These are phyloP conservation scores for Sugiyamaella pinicola DNA, from an alignment of 1,139 yeast species.

Conservation along the genomic window DNA sequence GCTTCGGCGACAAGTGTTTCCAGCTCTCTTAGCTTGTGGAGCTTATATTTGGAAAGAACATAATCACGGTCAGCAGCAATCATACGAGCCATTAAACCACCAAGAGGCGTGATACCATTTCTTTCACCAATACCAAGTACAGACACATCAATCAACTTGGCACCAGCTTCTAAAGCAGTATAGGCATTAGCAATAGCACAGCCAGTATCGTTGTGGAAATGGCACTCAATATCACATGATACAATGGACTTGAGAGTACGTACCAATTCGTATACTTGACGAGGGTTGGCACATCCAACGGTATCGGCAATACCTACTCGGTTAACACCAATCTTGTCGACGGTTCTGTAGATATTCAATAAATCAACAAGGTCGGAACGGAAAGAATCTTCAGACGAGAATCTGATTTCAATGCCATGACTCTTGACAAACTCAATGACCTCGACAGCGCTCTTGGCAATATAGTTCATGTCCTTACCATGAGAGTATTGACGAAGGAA, in stretches of 20 bases:
- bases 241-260: slow-evolving; percentile 92
- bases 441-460: slow-evolving; percentile 93
- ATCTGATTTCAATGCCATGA: slow-evolving; percentile 95
- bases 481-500: slow-evolving; percentile 93
- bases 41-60: slow-evolving; percentile 90
- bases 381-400: slow-evolving; percentile 96
- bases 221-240: slow-evolving; percentile 96
- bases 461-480: slow-evolving; percentile 98
- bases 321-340: slow-evolving; percentile 96
- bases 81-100: slow-evolving; percentile 99
- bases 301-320: slow-evolving; percentile 99
- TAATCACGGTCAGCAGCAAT: slow-evolving; percentile 98
- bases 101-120: slow-evolving; percentile 96
- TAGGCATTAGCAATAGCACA: slow-evolving; percentile 99
- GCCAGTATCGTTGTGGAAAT: slow-evolving; percentile 98
- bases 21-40: slow-evolving; percentile 92
- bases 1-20: slow-evolving; percentile 97
- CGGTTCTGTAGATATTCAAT: slow-evolving; percentile 93
- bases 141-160: slow-evolving; percentile 89
- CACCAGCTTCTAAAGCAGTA: slow-evolving; percentile 98
- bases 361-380: slow-evolving; percentile 95
- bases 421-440: slow-evolving; percentile 97
- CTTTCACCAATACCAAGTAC: slow-evolving; percentile 99
- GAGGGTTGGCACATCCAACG: slow-evolving; percentile 98
- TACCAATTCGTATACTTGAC: slow-evolving; percentile 96